Evolutionary conservation across 2,329 filamentous ascomycete species (phyloP), one percentile per base, ranked within the genome.

Genomic region (Pseudogymnoascus sp.): DNA sequence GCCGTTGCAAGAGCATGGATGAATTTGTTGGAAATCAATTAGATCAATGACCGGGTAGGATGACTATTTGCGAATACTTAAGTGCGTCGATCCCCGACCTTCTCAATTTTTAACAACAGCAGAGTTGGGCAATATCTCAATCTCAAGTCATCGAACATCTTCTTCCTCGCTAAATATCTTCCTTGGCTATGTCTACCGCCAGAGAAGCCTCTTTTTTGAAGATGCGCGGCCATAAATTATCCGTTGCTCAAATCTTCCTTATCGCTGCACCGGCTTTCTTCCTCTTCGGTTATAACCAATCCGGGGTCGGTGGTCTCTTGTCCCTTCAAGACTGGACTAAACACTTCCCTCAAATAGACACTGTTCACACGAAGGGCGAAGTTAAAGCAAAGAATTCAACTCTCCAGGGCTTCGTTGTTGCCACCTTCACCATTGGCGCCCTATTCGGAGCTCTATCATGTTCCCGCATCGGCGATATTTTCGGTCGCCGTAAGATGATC

Each of bases 181-280:
- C 14, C 36, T 37, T 37, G 5, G 12, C 36, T 37, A 37, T 37
- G 36, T 37, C 36, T 37, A 37, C 36, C 36, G 36, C 36, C 36
- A 14, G 5, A 37, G 36, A n/a, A 5, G 36, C 36, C 36, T 37
- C 36, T 14, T 37, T 37, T 37, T 37, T 37, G 36, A 37, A 37
- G 36, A n/a, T 56, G 31, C 65, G 66, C 37, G 66, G 66, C 42
- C 62, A 63, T n/a, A 42, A 61, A 16, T 59, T 67, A 6, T 67
- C 67, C 14, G 56, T 67, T 28, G 66, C 66, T 25, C 78, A 80
- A 66, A 72, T 77, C 62, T 74, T 73, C 12, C 72, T 79, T 56
- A 75, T 80, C 40, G 77, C 80, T 16, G 74, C 72, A 5, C 78
- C 78, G 3, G 70, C 77, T 11, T 77, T 78, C 66, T 75, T 77